phyloP scores from a whole-genome alignment of 2,329 filamentous ascomycete genomes.

The Berkeleyomyces rouxiae region DNA sequence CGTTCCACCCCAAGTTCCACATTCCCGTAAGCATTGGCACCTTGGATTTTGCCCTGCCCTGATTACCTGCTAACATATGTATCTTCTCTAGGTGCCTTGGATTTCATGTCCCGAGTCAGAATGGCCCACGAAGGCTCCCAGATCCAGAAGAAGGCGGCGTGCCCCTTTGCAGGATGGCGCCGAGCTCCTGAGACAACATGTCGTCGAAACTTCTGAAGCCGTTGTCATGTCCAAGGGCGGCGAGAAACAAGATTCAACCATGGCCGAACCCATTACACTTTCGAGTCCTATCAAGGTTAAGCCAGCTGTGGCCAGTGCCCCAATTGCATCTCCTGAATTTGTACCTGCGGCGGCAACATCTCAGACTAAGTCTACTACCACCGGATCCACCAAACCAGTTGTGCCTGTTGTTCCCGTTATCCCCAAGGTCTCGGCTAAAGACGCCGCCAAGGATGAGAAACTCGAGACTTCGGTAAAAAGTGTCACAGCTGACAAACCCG shows the following conservation, averaged over 20 bases:
- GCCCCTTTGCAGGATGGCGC: conserved; percentile 6
- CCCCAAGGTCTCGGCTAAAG: conserved; percentile 26
- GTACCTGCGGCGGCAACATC: not conserved
- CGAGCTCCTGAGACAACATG: conserved; percentile 13
- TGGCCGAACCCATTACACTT: not conserved
- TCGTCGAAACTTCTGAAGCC: conserved; percentile 6
- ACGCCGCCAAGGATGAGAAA: conserved; percentile 15
- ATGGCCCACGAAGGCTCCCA: conserved; percentile 29
- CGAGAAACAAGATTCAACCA: not conserved
- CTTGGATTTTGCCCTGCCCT: not conserved
- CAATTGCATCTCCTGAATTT: not conserved
- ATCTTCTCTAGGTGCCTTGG: conserved; percentile 36
- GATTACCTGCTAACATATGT: not conserved
- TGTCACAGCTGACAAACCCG: not conserved
- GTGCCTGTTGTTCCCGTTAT: conserved; percentile 31
- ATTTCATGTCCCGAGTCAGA: conserved; percentile 32
- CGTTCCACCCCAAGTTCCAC: not conserved
- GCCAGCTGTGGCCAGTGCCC: not conserved
- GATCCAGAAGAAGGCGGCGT: conserved; percentile 15
- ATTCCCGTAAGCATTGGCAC: not conserved
- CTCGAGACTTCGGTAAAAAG: not conserved
- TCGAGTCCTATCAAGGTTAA: not conserved
- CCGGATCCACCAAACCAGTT: conserved; percentile 22
- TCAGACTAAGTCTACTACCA: conserved; percentile 8
- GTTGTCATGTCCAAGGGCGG: not conserved